Conservation (phyloP, 2,329 filamentous ascomycete species). For the Aureobasidium sp. region DNA sequence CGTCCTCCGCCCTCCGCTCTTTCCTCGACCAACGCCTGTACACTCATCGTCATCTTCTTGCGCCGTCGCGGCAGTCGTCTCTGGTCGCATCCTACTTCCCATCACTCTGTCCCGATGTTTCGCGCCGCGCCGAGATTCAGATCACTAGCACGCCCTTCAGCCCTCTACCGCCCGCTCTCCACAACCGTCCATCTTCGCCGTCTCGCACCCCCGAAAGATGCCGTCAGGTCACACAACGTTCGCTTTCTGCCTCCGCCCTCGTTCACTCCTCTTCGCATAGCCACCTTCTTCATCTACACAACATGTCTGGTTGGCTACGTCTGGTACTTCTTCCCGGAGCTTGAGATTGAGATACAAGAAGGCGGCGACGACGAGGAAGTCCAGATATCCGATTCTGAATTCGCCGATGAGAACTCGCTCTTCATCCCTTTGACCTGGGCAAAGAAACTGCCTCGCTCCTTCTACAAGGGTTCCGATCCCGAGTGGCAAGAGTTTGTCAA, state of each 20-base stretch:
- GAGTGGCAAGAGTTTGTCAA: slow-evolving; percentile 47
- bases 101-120: slow-evolving; percentile 6
- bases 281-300: slow-evolving; percentile 22
- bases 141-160: slow-evolving; percentile 5
- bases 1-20: neutral
- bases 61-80: neutral
- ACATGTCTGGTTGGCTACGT: slow-evolving; percentile 20
- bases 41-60: neutral
- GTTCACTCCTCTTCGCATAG: slow-evolving; percentile 27
- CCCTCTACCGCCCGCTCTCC: neutral
- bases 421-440: slow-evolving; percentile 46
- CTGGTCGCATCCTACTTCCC: neutral
- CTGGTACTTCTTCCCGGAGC: slow-evolving; percentile 21
- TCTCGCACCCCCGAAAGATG: neutral
- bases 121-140: slow-evolving; percentile 9
- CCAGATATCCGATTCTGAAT: slow-evolving; percentile 28
- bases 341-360: slow-evolving; percentile 25
- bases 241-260: slow-evolving; percentile 33
- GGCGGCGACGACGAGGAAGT: slow-evolving; percentile 25
- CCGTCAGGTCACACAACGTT: slow-evolving; percentile 22
- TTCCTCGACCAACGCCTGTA: neutral
- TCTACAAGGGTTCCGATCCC: slow-evolving; percentile 46
- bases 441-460: slow-evolving; percentile 34
- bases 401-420: slow-evolving; percentile 30
- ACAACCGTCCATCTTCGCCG: neutral